Evolutionary conservation across 805 yeast genomes (phyloP).

Genomic region (Limtongia smithiae): DNA sequence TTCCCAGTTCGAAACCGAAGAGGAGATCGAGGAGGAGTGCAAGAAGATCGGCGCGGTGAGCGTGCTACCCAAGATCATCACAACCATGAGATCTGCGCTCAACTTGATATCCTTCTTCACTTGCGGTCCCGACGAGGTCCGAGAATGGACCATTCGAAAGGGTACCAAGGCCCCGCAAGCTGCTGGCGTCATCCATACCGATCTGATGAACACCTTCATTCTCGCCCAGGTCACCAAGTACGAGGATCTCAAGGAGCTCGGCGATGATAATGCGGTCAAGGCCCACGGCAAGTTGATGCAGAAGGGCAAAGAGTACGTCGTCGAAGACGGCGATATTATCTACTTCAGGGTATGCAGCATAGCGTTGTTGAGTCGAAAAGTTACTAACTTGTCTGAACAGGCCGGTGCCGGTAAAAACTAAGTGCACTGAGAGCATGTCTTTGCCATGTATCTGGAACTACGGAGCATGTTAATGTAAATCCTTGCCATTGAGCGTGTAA

Average conservation of each 20-base stretch:
- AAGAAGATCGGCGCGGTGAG: slow-evolving; percentile 69
- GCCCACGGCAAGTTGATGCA: slow-evolving; percentile 83
- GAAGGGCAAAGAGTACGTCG: slow-evolving; percentile 93
- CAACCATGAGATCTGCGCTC: slow-evolving; percentile 80
- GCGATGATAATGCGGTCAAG: slow-evolving; percentile 78
- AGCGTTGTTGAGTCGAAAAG: too few relatives aligned
- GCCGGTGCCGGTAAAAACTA: slow-evolving; percentile 85
- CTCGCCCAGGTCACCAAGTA: slow-evolving; percentile 90
- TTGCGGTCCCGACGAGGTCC: slow-evolving; percentile 91
- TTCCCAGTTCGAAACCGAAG: slow-evolving; percentile 81
- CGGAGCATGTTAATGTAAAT: too few relatives aligned
- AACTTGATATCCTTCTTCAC: slow-evolving; percentile 93
- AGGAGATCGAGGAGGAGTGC: slow-evolving; percentile 72
- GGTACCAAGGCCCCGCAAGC: slow-evolving; percentile 98
- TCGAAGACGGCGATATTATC: slow-evolving; percentile 91
- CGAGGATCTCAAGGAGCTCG: slow-evolving; percentile 66
- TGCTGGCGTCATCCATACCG: slow-evolving; percentile 93
- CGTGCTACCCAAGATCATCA: slow-evolving; percentile 81
- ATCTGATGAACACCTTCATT: slow-evolving; percentile 90
- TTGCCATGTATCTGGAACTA: too few relatives aligned
- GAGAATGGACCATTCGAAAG: slow-evolving; percentile 95
- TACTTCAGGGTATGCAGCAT: slow-evolving; percentile 63
- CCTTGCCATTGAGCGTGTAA: too few relatives aligned
- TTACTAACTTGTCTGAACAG: background rate
- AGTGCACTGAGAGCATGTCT: background rate